Conservation (phyloP, 2,329 filamentous ascomycete species). For the Trematosphaeria pertusa region DNA sequence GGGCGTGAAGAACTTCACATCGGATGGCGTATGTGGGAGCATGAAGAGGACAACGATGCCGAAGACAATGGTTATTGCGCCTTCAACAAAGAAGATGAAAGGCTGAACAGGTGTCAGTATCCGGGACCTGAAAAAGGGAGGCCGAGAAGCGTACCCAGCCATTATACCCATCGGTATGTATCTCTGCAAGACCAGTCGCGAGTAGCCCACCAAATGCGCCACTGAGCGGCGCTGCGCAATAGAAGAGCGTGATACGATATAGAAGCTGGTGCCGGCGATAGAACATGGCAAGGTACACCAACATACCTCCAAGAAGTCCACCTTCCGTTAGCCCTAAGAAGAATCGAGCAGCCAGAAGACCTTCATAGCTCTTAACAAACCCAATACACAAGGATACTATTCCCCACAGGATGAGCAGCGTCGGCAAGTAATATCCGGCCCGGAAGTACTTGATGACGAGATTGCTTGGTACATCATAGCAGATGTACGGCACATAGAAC, state of each 20-base stretch:
- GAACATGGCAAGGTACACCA: conserved; percentile 53
- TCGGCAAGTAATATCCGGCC: conserved; percentile 51
- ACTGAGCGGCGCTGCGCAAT: conserved; percentile 46
- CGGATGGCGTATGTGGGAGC: conserved; percentile 56
- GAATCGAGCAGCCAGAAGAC: conserved; percentile 49
- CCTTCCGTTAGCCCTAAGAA: conserved; percentile 53
- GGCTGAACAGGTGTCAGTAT: conserved; percentile 19
- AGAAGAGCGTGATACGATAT: conserved; percentile 49
- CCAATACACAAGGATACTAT: conserved; percentile 50
- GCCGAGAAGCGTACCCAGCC: conserved; percentile 38
- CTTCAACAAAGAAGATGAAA: conserved; percentile 46
- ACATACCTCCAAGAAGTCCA: conserved; percentile 50
- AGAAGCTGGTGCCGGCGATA: conserved; percentile 51
- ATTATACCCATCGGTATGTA: conserved; percentile 46
- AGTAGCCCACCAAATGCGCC: conserved; percentile 54
- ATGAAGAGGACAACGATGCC: conserved; percentile 59
- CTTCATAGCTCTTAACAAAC: conserved; percentile 50
- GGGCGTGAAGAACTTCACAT: conserved; percentile 41
- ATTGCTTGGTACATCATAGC: conserved; percentile 51
- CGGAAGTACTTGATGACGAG: conserved; percentile 50
- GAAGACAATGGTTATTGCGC: conserved; percentile 34
- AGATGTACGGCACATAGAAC: conserved; percentile 55
- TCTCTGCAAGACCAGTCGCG: conserved; percentile 51
- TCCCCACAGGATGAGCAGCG: conserved; percentile 50
- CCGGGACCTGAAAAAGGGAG: background rate